Base-by-base conservation (phyloP, 2,329 filamentous ascomycete species). In the Chalara sp. region DNA sequence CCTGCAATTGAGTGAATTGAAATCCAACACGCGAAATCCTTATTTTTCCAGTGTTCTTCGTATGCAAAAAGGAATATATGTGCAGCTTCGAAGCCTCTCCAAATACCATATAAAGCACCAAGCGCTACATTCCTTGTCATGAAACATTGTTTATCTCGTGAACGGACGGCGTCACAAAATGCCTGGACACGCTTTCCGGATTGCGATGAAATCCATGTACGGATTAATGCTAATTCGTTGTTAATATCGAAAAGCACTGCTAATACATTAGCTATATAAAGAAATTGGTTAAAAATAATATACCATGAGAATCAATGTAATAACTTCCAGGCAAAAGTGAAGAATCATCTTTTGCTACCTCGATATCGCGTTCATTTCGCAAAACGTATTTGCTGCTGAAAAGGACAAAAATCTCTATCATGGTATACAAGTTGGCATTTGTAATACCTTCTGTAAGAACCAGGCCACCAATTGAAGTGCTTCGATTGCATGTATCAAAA, bases 61-160 rank as follows among this genome's bases (percentile, higher is more conserved):
- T 59, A 56, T 6, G 55, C 58, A 4, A 58, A 30, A 3, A 59
- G 62, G 52, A 65, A 65, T 2, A 65, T 60, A 45, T 63, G 59
- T 39, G 35, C 35, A 39, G 35, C 2, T n/a, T 39, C 35, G n/a
- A 39, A 39, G 35, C 35, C 35, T 39, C 8, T 39, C 3, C n/a
- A 39, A 3, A 10, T n/a, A 10, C n/a, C 35, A 39, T 39, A 39
- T 3, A 3, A 3, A 39, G 35, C 35, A n/a, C 35, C 35, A n/a
- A 39, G 35, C 35, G 45, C 63, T 58, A 42, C 6, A 44, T 51
- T n/a, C 8, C 49, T 7, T 52, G 52, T 61, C n/a, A 58, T 53
- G 42, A 59, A 44, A 43, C 55, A 60, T 48, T 58, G 52, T 28
- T 37, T 30, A 44, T 62, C 58, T 50, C 59, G 56, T 32, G 43